Base-by-base conservation (phyloP, 2,329 filamentous ascomycete species). In the Talaromyces amestolkiae region DNA sequence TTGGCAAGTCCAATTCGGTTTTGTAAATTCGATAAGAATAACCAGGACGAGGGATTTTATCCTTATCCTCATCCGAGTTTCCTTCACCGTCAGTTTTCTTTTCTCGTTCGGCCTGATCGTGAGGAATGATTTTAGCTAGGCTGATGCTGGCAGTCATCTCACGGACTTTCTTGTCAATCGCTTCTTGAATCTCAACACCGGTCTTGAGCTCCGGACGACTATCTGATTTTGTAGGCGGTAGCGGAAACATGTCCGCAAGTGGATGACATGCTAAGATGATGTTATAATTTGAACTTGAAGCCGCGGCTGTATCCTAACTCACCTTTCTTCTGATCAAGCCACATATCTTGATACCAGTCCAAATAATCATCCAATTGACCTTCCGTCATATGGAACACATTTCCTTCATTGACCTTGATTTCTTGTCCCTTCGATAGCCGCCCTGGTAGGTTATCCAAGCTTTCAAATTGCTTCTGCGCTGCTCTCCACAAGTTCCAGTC, bases 291-390 rank as follows among this genome's bases (percentile, higher is more conserved):
- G 31, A 59, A 41, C 67, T 64, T 51, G 49, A 54, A 43, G 13
- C 15, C 7, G 39, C 31, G 27, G 17, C 43, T 37, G 27, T 11
- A 39, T 15, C 13, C 56, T 43, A 49, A 49, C 69, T 17, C 63
- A 77, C 75, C 66, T 70, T 70, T 74, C 39, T 61, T 72, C 51
- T 60, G 64, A 61, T 79, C 75, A 41, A 80, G 69, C 81, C 87
- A 91, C 53, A 84, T 89, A 65, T 83, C 82, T 72, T 91, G 87
- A 73, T 91, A 93, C 88, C 90, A 95, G 75, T 92, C 86, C 76
- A 96, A 82, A 72, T 93, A 94, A 66, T 90, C 85, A 71, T 93
- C 90, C 43, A 94, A 79, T 68, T 90, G 84, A 24, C 83, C 78
- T 5, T 82, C 78, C 2, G 79, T 81, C 86, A 93, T 88, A 1